A percentile compares a stretch with the other conserved stretches of the same genome.
These are phyloP conservation scores for Penicillium olsonii DNA, from an alignment of 2,329 filamentous ascomycete genomes.

Conservation along the genomic window DNA sequence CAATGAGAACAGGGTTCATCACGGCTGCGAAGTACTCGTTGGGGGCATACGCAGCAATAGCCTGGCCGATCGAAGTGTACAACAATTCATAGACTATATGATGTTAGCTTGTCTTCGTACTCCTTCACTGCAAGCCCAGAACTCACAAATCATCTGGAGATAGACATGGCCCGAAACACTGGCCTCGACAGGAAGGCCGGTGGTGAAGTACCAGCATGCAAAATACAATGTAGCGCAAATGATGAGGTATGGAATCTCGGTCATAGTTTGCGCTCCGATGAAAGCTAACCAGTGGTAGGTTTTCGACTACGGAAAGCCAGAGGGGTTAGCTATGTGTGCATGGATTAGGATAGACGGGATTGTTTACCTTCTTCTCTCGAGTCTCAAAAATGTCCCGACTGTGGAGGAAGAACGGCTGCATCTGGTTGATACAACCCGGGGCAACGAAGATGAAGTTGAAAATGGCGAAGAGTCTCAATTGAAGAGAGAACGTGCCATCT, in stretches of 20 bases:
- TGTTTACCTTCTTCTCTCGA: constrained; percentile 57
- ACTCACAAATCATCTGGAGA: constrained; percentile 42
- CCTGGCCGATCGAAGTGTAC: constrained; percentile 47
- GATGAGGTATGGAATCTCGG: constrained; percentile 51
- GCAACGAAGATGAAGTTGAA: constrained; percentile 67
- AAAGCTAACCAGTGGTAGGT: constrained; percentile 64
- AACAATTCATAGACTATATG: constrained; percentile 43
- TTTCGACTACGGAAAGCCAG: constrained; percentile 44
- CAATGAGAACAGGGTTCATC: constrained; percentile 58
- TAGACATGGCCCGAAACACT: constrained; percentile 41
- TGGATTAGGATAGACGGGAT: too few relatives aligned
- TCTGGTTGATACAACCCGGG: constrained; percentile 59
- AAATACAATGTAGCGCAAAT: constrained; percentile 50
- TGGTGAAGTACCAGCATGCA: constrained; percentile 61
- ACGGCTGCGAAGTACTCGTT: constrained; percentile 62
- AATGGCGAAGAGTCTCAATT: constrained; percentile 59
- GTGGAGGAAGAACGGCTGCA: constrained; percentile 61
- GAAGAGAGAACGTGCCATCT: constrained; percentile 52
- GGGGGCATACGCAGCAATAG: constrained; percentile 62
- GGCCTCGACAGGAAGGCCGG: constrained; percentile 44
- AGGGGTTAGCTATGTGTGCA: neutral
- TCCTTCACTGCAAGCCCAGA: too few relatives aligned
- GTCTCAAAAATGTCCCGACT: constrained; percentile 60
- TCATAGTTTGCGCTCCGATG: constrained; percentile 53
- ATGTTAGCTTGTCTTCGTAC: neutral